These are phyloP conservation scores for Silene latifolia DNA, from an alignment of 148 eudicot genomes.

Conservation along the genomic window DNA sequence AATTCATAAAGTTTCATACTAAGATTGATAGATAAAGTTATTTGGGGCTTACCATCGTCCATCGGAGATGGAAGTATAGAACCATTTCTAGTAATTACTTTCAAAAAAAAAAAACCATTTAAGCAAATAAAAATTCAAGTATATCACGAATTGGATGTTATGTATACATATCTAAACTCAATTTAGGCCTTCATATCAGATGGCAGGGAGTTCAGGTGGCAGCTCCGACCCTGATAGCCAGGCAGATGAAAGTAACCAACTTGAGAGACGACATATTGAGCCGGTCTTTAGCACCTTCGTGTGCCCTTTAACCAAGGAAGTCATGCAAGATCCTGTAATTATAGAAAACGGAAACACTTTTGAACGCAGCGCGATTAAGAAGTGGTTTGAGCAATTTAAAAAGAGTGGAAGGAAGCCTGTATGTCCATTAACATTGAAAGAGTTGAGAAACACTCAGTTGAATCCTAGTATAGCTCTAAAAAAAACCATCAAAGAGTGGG, in stretches of 20 bases:
- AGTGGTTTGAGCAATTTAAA: constrained; percentile 72
- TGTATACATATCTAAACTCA: no score
- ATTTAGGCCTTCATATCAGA: constrained; percentile 23
- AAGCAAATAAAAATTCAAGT: no score
- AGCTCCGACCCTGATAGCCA: constrained; percentile 54
- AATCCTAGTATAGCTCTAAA: constrained; percentile 71
- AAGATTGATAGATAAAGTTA: no score
- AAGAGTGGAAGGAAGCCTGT: constrained; percentile 56
- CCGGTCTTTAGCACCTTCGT: constrained; percentile 68
- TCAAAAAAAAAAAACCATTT: no score
- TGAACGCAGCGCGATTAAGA: constrained; percentile 87
- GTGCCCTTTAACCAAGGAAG: constrained; percentile 72
- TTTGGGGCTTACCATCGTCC: no score
- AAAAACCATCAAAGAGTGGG: constrained; percentile 80
- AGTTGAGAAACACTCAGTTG: constrained; percentile 52
- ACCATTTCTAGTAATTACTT: no score
- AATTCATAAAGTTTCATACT: no score
- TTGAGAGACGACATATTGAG: constrained; percentile 59
- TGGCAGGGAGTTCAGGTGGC: constrained; percentile 74
- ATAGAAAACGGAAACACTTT: constrained; percentile 69
- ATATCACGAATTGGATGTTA: no score
- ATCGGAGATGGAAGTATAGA: no score
- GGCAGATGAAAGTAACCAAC: constrained; percentile 63
- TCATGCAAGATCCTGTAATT: constrained; percentile 81
- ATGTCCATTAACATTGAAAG: constrained; percentile 65